phyloP scores from a whole-genome alignment of 306 rosid genomes.

The Rosa chinensis region DNA sequence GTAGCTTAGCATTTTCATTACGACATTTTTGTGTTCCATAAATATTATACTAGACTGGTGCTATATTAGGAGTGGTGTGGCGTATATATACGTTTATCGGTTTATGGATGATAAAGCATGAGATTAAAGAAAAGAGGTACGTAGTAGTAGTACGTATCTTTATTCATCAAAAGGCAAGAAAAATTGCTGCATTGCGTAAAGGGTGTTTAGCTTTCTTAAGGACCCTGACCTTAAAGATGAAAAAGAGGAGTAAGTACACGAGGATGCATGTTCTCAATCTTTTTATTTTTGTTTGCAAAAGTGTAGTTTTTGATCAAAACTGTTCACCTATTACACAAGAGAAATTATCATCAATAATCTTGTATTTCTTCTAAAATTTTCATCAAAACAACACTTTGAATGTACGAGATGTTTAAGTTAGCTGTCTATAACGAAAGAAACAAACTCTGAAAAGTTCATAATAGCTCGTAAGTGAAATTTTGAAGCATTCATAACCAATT shows the following conservation, averaged over 20 bases:
- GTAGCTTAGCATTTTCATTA: neutral
- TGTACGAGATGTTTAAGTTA: too few species aligned
- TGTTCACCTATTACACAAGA: too few species aligned
- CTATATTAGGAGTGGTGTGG: neutral
- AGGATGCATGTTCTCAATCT: neutral
- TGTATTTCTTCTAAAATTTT: too few species aligned
- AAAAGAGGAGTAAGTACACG: constrained; percentile 1
- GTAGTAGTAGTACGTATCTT: neutral
- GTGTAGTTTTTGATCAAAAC: neutral
- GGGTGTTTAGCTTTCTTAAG: constrained; percentile 1
- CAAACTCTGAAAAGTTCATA: too few species aligned
- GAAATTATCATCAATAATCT: too few species aligned
- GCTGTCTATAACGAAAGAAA: too few species aligned
- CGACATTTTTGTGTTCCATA: neutral
- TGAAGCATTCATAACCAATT: too few species aligned
- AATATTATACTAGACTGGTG: neutral
- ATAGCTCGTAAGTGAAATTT: too few species aligned
- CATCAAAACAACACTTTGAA: too few species aligned
- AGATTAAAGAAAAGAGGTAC: neutral
- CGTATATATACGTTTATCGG: neutral
- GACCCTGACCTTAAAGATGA: neutral
- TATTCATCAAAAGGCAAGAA: constrained; percentile 18
- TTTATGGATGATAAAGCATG: neutral
- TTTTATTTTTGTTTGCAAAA: neutral
- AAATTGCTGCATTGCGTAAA: neutral